Evolutionary conservation across 2,329 filamentous ascomycete species (phyloP).

Genomic region (Penicillium freii): DNA sequence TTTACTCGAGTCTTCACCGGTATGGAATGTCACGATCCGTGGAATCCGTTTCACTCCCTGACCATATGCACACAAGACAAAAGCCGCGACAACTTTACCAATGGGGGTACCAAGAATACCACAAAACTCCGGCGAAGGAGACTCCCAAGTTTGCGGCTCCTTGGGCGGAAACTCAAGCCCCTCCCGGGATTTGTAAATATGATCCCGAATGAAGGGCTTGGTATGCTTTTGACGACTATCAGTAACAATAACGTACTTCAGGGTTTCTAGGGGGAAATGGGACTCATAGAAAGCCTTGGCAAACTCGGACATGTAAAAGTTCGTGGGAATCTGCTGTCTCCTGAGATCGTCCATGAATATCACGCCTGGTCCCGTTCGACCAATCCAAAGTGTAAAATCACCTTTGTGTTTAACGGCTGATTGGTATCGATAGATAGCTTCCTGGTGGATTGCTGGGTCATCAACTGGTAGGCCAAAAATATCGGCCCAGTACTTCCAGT

Average conservation of each 20-base stretch:
- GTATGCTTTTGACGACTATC: not conserved
- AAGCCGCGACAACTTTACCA: constrained; percentile 2
- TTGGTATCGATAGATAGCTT: not conserved
- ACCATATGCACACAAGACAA: constrained; percentile 9
- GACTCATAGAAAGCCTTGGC: constrained; percentile 2
- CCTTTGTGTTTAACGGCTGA: not conserved
- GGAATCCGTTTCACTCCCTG: constrained; percentile 9
- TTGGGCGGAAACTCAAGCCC: not conserved
- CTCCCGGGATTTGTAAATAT: not conserved
- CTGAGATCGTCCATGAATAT: constrained; percentile 1
- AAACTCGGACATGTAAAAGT: constrained; percentile 4
- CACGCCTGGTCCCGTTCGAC: constrained; percentile 2
- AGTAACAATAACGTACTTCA: constrained; percentile 1
- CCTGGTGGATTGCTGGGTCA: not conserved
- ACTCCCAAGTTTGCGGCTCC: constrained; percentile 3
- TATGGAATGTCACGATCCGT: not conserved
- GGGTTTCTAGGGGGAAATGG: not conserved
- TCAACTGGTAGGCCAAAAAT: not conserved
- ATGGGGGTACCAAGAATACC: constrained; percentile 11
- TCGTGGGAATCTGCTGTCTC: not conserved
- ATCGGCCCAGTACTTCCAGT: not conserved
- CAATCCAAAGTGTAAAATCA: not conserved
- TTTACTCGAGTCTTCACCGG: not conserved
- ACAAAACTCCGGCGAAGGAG: constrained; percentile 3
- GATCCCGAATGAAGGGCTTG: not conserved